Percentiles rank a stretch among this genome's conserved stretches.
phyloP scores from a whole-genome alignment of 2,329 filamentous ascomycete species.

The Alternaria tenuissima region DNA sequence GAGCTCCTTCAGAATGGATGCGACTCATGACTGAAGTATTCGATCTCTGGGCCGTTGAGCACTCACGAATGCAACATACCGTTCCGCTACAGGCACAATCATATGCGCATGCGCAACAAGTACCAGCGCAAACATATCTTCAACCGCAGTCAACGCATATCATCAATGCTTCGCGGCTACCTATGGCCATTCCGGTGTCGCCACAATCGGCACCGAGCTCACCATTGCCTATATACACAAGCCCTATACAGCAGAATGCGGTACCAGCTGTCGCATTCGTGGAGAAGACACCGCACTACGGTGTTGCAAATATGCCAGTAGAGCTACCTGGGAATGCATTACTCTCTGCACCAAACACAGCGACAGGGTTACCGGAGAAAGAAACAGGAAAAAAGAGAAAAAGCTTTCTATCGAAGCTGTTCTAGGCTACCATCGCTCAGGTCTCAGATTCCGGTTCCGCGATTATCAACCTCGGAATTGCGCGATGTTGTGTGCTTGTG shows the following conservation, averaged over 20 bases:
- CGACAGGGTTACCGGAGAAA: slow-evolving; percentile 7
- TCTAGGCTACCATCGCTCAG: slow-evolving; percentile 11
- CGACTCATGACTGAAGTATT: slow-evolving; percentile 46
- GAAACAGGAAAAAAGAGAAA: slow-evolving; percentile 31
- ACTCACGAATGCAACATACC: slow-evolving; percentile 20
- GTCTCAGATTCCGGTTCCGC: not conserved
- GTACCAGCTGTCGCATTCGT: slow-evolving; percentile 16
- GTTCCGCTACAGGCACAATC: slow-evolving; percentile 6
- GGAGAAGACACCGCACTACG: slow-evolving; percentile 18
- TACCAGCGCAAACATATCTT: slow-evolving; percentile 16
- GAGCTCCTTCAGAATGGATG: slow-evolving; percentile 44
- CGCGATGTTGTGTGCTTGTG: too few relatives aligned
- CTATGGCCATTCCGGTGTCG: slow-evolving; percentile 10
- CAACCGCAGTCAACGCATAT: slow-evolving; percentile 16
- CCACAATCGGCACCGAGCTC: slow-evolving; percentile 28
- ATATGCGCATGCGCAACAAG: slow-evolving; percentile 14
- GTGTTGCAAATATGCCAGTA: slow-evolving; percentile 29
- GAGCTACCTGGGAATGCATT: slow-evolving; percentile 25
- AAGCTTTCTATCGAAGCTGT: slow-evolving; percentile 34
- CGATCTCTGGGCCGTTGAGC: slow-evolving; percentile 38
- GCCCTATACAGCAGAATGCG: slow-evolving; percentile 16
- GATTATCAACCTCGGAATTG: not conserved
- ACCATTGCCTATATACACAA: slow-evolving; percentile 18
- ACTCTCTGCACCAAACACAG: slow-evolving; percentile 20
- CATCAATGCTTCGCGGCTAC: slow-evolving; percentile 6